These are phyloP conservation scores for Wickerhamiella brachini DNA, from an alignment of 805 yeast genomes.

Conservation along the genomic window DNA sequence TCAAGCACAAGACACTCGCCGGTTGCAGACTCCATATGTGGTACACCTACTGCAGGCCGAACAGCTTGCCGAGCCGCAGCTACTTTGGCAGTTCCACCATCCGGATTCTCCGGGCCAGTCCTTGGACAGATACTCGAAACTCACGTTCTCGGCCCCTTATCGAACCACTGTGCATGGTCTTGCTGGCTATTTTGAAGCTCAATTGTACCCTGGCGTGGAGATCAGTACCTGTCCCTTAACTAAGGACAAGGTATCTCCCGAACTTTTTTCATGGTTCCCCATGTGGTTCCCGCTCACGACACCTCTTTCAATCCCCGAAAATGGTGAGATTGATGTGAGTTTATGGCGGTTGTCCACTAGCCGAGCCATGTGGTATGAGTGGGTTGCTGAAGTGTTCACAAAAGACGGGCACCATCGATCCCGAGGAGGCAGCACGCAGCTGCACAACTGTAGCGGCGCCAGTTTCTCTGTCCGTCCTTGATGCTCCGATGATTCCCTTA, in stretches of 20 bases:
- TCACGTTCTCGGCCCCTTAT: slow-evolving; percentile 32
- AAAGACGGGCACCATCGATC: slow-evolving; percentile 10
- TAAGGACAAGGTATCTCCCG: slow-evolving; percentile 25
- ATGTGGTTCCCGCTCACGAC: slow-evolving; percentile 44
- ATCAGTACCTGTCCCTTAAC: slow-evolving; percentile 39
- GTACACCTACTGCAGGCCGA: slow-evolving; percentile 30
- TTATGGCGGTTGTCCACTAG: slow-evolving; percentile 35
- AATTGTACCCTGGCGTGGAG: slow-evolving; percentile 43
- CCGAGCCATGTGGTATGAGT: slow-evolving; percentile 49
- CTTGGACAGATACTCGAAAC: slow-evolving; percentile 17
- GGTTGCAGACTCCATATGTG: slow-evolving; percentile 31
- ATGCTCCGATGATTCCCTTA: no score
- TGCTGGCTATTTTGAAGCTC: slow-evolving; percentile 61
- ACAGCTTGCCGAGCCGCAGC: slow-evolving; percentile 32
- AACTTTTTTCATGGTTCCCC: slow-evolving; percentile 56
- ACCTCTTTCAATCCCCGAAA: slow-evolving; percentile 40
- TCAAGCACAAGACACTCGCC: slow-evolving; percentile 1
- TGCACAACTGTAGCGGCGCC: slow-evolving; percentile 22
- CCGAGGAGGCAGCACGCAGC: slow-evolving; percentile 16
- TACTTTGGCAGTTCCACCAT: slow-evolving; percentile 51
- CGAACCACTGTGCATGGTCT: slow-evolving; percentile 57
- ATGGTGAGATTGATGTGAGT: slow-evolving; percentile 39
- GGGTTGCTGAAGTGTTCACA: slow-evolving; percentile 26
- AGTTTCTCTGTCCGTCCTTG: slow-evolving; percentile 2
- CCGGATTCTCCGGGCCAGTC: slow-evolving; percentile 25